Evolutionary conservation across 768 basidiomycete species (phyloP).

Genomic region (Lentinula detonsa): DNA sequence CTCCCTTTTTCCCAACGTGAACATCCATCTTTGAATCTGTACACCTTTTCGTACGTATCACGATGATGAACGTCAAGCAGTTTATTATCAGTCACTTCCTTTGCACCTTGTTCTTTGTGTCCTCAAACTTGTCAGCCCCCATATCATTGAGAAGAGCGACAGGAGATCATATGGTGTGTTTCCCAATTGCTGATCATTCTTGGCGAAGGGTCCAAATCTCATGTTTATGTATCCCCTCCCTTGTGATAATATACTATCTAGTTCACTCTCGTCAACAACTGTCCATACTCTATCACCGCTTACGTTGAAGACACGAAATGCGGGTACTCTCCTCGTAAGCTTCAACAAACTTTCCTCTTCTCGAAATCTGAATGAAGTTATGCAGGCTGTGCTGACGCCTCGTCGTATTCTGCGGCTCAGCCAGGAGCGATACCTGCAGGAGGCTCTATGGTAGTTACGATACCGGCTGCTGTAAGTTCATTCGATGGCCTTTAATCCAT

Average conservation of each 20-base stretch:
- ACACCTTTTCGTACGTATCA: background rate
- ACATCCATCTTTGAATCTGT: background rate
- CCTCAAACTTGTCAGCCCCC: background rate
- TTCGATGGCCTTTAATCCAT: background rate
- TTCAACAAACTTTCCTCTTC: background rate
- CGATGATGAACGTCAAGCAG: background rate
- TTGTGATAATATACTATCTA: background rate
- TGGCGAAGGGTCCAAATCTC: background rate
- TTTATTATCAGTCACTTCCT: background rate
- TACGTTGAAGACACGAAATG: background rate
- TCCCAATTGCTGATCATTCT: background rate
- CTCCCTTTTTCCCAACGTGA: background rate
- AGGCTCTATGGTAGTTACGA: background rate
- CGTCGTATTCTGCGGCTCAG: constrained; percentile 1
- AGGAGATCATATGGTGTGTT: background rate
- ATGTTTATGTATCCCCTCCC: no score
- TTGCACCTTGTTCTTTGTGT: background rate
- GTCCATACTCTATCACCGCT: background rate
- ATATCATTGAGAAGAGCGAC: background rate
- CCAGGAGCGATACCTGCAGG: background rate
- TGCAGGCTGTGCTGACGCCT: background rate
- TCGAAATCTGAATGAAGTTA: background rate
- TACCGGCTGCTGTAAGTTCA: background rate
- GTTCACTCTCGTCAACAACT: background rate
- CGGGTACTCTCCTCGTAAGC: constrained; percentile 1